phyloP scores from a whole-genome alignment of 306 rosid genomes.

The Trichosanthes truncata region DNA sequence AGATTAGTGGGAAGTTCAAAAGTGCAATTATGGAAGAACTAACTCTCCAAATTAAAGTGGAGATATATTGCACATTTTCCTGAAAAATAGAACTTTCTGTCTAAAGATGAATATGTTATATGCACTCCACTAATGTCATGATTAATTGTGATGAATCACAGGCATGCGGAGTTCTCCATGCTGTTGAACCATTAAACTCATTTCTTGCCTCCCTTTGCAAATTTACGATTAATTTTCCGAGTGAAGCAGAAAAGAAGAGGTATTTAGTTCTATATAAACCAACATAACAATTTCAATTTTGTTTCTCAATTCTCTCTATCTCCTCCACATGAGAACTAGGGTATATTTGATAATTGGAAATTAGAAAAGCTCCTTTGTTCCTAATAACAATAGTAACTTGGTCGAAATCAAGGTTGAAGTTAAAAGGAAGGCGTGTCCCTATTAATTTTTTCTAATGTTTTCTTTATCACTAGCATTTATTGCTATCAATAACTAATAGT shows the following conservation, averaged over 20 bases:
- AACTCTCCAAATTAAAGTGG: background rate
- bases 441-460: background rate
- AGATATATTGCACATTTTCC: background rate
- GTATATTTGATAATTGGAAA: background rate
- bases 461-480: background rate
- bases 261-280: conserved; percentile 18
- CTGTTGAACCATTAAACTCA: conserved; percentile 88
- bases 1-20: background rate
- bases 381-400: background rate
- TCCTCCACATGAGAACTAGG: background rate
- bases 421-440: background rate
- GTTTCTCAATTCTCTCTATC: background rate
- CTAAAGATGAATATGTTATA: background rate
- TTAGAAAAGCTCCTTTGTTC: background rate
- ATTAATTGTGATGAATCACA: conserved; percentile 29
- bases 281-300: no score
- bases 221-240: conserved; percentile 84
- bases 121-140: background rate
- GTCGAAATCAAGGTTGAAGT: background rate
- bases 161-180: conserved; percentile 97
- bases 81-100: background rate
- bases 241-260: conserved; percentile 76
- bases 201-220: conserved; percentile 98
- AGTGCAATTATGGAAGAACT: background rate
- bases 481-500: background rate